These are phyloP conservation scores for Zopfia rhizophila DNA, from an alignment of 2,329 filamentous ascomycete genomes.

Conservation along the genomic window DNA sequence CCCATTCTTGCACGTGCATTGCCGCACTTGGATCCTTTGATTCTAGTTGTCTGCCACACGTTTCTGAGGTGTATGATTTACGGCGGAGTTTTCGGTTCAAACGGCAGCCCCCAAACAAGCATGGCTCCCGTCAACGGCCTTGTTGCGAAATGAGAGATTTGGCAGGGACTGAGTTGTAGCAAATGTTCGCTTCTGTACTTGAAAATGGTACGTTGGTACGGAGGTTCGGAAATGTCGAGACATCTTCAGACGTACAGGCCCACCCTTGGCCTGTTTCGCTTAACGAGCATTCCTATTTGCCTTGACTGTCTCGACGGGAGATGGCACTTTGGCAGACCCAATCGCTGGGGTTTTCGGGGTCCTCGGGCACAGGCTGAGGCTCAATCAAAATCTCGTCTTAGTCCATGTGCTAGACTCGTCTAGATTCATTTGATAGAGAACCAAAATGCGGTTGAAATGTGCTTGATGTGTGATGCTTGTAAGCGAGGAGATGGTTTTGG, in stretches of 20 bases:
- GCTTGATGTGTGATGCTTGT: slow-evolving; percentile 27
- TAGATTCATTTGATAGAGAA: slow-evolving; percentile 24
- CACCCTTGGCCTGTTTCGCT: slow-evolving; percentile 37
- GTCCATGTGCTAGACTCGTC: slow-evolving; percentile 12
- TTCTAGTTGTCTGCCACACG: slow-evolving; percentile 29
- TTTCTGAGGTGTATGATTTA: slow-evolving; percentile 44
- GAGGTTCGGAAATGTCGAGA: slow-evolving; percentile 25
- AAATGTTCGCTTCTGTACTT: slow-evolving; percentile 30
- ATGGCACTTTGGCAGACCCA: slow-evolving; percentile 28
- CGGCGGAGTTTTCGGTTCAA: slow-evolving; percentile 35
- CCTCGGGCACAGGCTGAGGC: slow-evolving; percentile 32
- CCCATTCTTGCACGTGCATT: slow-evolving; percentile 30
- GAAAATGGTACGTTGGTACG: slow-evolving; percentile 26
- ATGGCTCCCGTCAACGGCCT: slow-evolving; percentile 24
- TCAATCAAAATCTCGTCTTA: slow-evolving; percentile 29
- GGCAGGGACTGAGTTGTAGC: slow-evolving; percentile 35
- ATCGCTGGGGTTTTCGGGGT: slow-evolving; percentile 17
- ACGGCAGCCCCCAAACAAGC: slow-evolving; percentile 36
- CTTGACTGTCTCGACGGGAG: slow-evolving; percentile 25
- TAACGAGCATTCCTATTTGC: slow-evolving; percentile 32
- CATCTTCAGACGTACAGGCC: slow-evolving; percentile 32
- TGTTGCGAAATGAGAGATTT: slow-evolving; percentile 28
- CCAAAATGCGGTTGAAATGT: slow-evolving; percentile 20
- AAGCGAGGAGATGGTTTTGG: slow-evolving; percentile 18
- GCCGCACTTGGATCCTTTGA: slow-evolving; percentile 33